Conservation (phyloP, 164 flowering plant species). For the Stephania cephalantha region DNA sequence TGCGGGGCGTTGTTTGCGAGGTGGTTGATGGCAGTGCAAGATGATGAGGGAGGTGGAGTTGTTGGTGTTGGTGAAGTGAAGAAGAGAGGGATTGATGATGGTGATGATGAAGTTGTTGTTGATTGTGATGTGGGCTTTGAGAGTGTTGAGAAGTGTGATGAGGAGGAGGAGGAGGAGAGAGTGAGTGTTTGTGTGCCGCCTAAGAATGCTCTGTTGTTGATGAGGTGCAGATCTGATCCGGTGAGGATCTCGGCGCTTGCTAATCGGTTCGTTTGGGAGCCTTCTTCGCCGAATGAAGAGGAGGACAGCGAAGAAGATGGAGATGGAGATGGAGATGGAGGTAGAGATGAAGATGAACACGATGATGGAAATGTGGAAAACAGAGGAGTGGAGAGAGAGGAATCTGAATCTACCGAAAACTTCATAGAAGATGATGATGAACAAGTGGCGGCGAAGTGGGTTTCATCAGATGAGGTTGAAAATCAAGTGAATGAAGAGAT, state of each 20-base stretch:
- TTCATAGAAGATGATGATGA: constrained; percentile 5
- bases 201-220: constrained; percentile 69
- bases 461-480: constrained; percentile 5
- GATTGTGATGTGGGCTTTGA: constrained; percentile 5
- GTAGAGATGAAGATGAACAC: constrained; percentile 2
- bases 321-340: constrained; percentile 12
- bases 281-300: constrained; percentile 21
- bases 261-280: constrained; percentile 49
- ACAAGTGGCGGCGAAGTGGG: neutral
- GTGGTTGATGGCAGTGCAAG: constrained; percentile 68
- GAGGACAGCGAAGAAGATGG: constrained; percentile 2
- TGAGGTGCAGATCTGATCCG: constrained; percentile 98
- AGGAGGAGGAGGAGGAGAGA: constrained; percentile 33
- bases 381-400: neutral
- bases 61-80: constrained; percentile 22
- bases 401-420: too few relatives aligned
- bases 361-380: constrained; percentile 8
- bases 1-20: constrained; percentile 63
- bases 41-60: constrained; percentile 47
- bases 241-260: constrained; percentile 69
- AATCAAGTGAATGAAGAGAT: constrained; percentile 1
- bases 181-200: constrained; percentile 17
- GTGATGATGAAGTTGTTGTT: constrained; percentile 41
- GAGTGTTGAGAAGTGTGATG: constrained; percentile 1
- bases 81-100: constrained; percentile 29